Conservation (phyloP, 495 filamentous ascomycete genomes). For the Clavariopsis aquatica region DNA sequence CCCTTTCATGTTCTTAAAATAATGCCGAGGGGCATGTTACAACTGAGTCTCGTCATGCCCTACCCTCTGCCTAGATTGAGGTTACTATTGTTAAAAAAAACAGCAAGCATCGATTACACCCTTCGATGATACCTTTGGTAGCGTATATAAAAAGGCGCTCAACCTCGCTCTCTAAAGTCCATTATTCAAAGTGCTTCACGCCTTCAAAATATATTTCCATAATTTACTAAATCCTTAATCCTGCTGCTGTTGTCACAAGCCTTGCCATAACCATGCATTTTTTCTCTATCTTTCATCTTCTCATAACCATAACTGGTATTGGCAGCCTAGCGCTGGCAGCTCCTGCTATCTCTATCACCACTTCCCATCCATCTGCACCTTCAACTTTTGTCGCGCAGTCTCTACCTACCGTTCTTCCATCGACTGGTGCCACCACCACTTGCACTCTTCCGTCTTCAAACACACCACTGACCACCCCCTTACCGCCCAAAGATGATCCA, state of each 20-base stretch:
- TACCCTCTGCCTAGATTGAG: background rate
- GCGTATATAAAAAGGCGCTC: background rate
- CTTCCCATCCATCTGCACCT: background rate
- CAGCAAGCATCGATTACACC: background rate
- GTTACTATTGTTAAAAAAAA: background rate
- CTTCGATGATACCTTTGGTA: background rate
- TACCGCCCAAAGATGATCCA: background rate
- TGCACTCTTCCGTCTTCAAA: background rate
- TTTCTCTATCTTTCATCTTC: background rate
- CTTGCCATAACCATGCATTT: background rate
- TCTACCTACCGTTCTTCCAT: background rate
- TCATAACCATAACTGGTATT: background rate
- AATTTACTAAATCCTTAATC: background rate
- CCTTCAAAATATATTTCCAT: background rate
- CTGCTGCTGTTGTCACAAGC: background rate
- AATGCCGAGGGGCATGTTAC: background rate
- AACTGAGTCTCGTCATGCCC: background rate
- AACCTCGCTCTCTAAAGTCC: background rate
- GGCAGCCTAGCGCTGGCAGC: background rate
- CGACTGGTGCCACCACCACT: background rate
- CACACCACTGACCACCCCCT: background rate
- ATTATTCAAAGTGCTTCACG: background rate
- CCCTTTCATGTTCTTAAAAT: background rate
- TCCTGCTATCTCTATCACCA: conserved; percentile 2
- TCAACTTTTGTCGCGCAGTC: background rate